These are phyloP conservation scores for Trichoderma erinaceum DNA, from an alignment of 495 filamentous ascomycete species.

Conservation along the genomic window DNA sequence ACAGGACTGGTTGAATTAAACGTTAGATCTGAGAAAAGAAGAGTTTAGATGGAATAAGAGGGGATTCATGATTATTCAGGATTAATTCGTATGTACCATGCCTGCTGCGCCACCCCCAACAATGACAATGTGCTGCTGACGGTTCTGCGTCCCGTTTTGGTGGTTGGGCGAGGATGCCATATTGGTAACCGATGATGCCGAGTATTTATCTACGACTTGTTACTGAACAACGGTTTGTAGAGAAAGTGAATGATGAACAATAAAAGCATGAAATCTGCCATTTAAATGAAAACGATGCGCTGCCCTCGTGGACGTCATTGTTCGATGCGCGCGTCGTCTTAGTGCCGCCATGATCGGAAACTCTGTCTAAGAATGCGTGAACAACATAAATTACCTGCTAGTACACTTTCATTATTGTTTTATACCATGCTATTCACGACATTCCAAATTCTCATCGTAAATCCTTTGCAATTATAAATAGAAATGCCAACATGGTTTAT, in stretches of 20 bases:
- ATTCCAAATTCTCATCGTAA: too few species aligned
- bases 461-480: too few species aligned
- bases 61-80: background rate
- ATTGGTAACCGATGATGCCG: too few species aligned
- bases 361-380: background rate
- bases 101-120: constrained; percentile 54
- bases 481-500: too few species aligned
- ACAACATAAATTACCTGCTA: background rate
- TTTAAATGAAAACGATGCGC: background rate
- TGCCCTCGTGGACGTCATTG: constrained; percentile 13
- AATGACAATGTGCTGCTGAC: constrained; percentile 43
- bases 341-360: constrained; percentile 14
- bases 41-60: background rate
- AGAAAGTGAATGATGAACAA: too few species aligned
- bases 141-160: background rate
- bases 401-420: background rate
- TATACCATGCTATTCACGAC: too few species aligned
- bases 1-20: constrained; percentile 54
- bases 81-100: constrained; percentile 35
- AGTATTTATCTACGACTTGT: too few species aligned
- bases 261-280: background rate
- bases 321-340: background rate
- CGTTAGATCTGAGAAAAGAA: background rate
- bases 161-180: too few species aligned
- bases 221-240: too few species aligned